These are phyloP conservation scores for Bolboschoenoplectus hybrid DNA, from an alignment of 202 grass and related monocot genomes.

Conservation along the genomic window DNA sequence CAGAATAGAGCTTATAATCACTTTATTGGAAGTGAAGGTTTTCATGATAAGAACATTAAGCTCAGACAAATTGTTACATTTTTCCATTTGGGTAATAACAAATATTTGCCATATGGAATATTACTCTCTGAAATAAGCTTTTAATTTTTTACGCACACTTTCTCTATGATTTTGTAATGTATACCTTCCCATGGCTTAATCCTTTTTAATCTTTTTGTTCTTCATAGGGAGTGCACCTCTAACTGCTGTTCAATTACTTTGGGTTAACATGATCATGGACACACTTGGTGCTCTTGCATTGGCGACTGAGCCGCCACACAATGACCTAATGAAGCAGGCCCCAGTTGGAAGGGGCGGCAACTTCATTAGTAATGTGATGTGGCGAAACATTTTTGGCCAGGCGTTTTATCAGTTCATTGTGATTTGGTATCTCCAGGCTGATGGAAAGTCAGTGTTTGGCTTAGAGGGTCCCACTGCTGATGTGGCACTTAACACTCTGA, in stretches of 20 bases:
- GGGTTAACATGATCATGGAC: conserved; percentile 99
- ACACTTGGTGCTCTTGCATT: conserved; percentile 92
- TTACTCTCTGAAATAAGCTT: background rate
- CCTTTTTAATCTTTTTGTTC: background rate
- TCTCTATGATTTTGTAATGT: background rate
- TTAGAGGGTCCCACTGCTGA: conserved; percentile 68
- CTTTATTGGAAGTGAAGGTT: background rate
- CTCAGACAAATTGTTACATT: background rate
- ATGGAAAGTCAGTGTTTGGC: conserved; percentile 73
- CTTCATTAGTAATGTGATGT: conserved; percentile 95
- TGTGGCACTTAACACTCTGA: conserved; percentile 81
- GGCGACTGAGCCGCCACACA: conserved; percentile 92
- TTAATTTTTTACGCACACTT: background rate
- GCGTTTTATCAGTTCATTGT: conserved; percentile 79
- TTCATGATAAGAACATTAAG: background rate
- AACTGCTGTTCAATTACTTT: conserved; percentile 95
- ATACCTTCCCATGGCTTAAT: conserved; percentile 29
- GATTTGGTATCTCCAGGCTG: conserved; percentile 84
- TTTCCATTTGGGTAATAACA: background rate
- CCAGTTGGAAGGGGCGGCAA: conserved; percentile 95
- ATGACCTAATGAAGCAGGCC: conserved; percentile 80
- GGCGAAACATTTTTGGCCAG: conserved; percentile 94
- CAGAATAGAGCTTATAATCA: background rate
- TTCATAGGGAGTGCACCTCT: conserved; percentile 80
- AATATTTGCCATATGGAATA: background rate